phyloP scores from a whole-genome alignment of 345 rosid genomes.

The Brassica incana region DNA sequence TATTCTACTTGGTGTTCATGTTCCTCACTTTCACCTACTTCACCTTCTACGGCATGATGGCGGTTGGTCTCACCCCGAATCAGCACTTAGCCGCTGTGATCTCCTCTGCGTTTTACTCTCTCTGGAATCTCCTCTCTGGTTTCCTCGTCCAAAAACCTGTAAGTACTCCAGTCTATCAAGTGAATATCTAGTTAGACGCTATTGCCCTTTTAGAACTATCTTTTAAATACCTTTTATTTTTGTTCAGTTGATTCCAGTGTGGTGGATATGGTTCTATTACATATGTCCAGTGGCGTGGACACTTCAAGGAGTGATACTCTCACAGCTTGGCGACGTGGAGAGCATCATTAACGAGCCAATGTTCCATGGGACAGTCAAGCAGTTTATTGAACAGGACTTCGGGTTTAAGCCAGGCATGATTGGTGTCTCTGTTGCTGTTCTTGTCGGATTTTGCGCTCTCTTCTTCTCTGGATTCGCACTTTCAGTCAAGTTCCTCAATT shows the following conservation, averaged over 20 bases:
- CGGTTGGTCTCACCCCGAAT: constrained; percentile 80
- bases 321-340: constrained; percentile 87
- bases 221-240: not conserved
- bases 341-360: constrained; percentile 51
- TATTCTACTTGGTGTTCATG: constrained; percentile 74
- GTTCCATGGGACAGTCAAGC: constrained; percentile 61
- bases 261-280: constrained; percentile 98
- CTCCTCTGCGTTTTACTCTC: constrained; percentile 90
- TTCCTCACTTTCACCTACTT: constrained; percentile 91
- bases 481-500: constrained; percentile 70
- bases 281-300: constrained; percentile 93
- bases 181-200: not conserved
- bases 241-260: constrained; percentile 69
- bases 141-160: constrained; percentile 81
- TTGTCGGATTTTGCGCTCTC: constrained; percentile 54
- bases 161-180: constrained; percentile 35
- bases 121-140: constrained; percentile 90
- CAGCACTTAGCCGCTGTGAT: constrained; percentile 79
- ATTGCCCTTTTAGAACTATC: not conserved
- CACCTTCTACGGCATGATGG: constrained; percentile 94
- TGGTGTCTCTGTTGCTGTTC: constrained; percentile 56
- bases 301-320: constrained; percentile 62
- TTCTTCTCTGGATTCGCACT: constrained; percentile 65
- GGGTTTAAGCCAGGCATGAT: constrained; percentile 52
- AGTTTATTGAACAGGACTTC: constrained; percentile 50